phyloP scores from a whole-genome alignment of 129 eudicot genomes.

The Flaveria ramosissima region DNA sequence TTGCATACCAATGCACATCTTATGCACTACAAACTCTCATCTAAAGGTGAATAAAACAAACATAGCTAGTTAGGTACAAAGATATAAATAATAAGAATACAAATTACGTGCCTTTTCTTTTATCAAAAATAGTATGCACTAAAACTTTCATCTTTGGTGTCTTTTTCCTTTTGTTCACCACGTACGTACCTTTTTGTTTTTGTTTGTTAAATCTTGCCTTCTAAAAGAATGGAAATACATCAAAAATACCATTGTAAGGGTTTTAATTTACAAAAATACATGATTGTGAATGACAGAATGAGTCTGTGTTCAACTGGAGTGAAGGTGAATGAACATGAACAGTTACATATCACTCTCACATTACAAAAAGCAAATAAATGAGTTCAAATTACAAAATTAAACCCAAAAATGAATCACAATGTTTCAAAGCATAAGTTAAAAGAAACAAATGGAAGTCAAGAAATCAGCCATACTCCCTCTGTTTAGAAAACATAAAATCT shows the following conservation, averaged over 20 bases:
- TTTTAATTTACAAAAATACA: neutral
- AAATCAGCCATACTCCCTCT: neutral
- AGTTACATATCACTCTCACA: constrained; percentile 14
- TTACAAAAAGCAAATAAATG: neutral
- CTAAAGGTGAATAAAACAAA: constrained; percentile 1
- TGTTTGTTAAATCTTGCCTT: neutral
- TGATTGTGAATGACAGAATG: constrained; percentile 11
- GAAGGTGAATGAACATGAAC: constrained; percentile 27
- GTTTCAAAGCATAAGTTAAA: neutral
- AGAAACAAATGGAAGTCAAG: neutral
- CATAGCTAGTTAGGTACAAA: neutral
- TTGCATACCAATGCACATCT: constrained; percentile 9
- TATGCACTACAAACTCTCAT: constrained; percentile 11
- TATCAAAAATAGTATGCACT: neutral
- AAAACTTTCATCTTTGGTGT: neutral
- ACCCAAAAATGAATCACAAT: neutral
- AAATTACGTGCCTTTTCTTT: constrained; percentile 9
- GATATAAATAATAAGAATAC: neutral
- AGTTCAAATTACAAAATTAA: constrained; percentile 17
- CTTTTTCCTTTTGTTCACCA: constrained; percentile 8
- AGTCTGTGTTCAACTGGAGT: neutral
- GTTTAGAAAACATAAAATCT: constrained; percentile 5
- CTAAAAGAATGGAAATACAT: neutral
- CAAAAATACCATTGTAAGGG: neutral
- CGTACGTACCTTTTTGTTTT: constrained; percentile 4